Percentiles rank a stretch among this genome's conserved stretches.
These are phyloP conservation scores for Fusarium continuum DNA, from an alignment of 2,329 filamentous ascomycete species.

Conservation along the genomic window DNA sequence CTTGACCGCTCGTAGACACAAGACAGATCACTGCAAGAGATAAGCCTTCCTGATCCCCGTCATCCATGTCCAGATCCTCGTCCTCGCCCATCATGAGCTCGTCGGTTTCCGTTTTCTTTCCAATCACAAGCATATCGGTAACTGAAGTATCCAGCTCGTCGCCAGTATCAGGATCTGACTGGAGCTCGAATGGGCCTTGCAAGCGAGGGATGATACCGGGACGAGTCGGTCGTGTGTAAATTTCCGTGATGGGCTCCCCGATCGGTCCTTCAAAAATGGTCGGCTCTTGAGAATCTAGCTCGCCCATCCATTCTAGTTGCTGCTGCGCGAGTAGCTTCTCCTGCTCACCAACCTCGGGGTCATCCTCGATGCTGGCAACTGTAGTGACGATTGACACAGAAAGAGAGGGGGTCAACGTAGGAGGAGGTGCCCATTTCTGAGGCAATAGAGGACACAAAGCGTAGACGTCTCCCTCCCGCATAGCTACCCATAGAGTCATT, in stretches of 20 bases:
- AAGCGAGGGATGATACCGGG: conserved; percentile 68
- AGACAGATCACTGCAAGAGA: conserved; percentile 69
- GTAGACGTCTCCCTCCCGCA: conserved; percentile 92
- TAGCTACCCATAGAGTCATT: conserved; percentile 98
- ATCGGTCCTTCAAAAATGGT: conserved; percentile 59
- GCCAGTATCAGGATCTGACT: conserved; percentile 63
- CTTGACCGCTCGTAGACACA: conserved; percentile 67
- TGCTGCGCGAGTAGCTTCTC: conserved; percentile 69
- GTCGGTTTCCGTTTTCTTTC: conserved; percentile 67
- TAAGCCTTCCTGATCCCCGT: conserved; percentile 66
- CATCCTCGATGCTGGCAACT: conserved; percentile 68
- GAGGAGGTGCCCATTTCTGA: conserved; percentile 81
- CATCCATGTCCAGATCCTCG: conserved; percentile 66
- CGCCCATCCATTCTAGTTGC: conserved; percentile 73
- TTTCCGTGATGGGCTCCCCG: conserved; percentile 61
- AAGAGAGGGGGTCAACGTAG: conserved; percentile 81
- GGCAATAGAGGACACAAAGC: conserved; percentile 91
- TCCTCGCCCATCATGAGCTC: conserved; percentile 72
- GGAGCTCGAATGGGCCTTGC: conserved; percentile 69
- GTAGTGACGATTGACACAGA: conserved; percentile 85
- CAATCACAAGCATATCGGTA: conserved; percentile 70
- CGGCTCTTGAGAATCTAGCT: conserved; percentile 70
- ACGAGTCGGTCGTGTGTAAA: conserved; percentile 65
- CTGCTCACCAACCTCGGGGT: conserved; percentile 61
- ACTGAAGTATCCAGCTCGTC: conserved; percentile 66